These are phyloP conservation scores for Madurella mycetomatis DNA, from an alignment of 2,329 filamentous ascomycete genomes.

Conservation along the genomic window DNA sequence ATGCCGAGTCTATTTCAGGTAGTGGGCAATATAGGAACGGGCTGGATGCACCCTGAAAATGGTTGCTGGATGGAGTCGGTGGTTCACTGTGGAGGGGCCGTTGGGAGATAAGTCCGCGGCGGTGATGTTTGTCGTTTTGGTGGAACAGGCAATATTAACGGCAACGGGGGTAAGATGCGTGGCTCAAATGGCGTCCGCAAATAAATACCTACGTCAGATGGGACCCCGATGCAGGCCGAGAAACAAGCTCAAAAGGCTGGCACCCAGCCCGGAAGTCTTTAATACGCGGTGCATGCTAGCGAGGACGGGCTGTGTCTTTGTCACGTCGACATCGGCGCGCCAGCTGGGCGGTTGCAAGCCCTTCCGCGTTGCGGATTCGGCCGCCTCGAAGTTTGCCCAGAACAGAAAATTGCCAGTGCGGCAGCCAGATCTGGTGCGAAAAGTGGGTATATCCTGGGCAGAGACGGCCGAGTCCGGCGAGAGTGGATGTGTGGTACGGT, in stretches of 20 bases:
- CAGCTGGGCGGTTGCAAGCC: constrained; percentile 5
- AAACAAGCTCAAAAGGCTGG: constrained; percentile 5
- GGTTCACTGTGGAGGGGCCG: no score
- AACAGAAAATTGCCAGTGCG: no score
- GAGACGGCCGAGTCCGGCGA: no score
- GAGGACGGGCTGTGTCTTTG: constrained; percentile 3
- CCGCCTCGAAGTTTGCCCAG: not conserved
- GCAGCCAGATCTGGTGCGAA: not conserved
- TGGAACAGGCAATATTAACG: not conserved
- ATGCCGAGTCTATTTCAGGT: no score
- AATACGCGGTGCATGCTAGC: constrained; percentile 5
- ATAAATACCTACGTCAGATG: constrained; percentile 11
- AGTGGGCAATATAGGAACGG: no score
- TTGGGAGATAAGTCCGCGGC: no score
- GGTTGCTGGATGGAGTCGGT: no score
- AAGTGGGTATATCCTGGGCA: not conserved
- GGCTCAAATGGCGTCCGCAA: not conserved
- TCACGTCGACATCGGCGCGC: constrained; percentile 13
- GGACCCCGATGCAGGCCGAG: constrained; percentile 15
- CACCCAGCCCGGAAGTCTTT: constrained; percentile 5
- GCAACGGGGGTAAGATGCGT: not conserved
- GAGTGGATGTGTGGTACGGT: no score
- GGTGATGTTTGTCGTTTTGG: not conserved
- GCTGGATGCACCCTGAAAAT: no score
- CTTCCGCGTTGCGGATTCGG: constrained; percentile 1